Percentiles rank a stretch among this genome's conserved stretches.
Evolutionary conservation across 805 yeast species (phyloP).

Genomic region (Wickerhamomyces bisporus): DNA sequence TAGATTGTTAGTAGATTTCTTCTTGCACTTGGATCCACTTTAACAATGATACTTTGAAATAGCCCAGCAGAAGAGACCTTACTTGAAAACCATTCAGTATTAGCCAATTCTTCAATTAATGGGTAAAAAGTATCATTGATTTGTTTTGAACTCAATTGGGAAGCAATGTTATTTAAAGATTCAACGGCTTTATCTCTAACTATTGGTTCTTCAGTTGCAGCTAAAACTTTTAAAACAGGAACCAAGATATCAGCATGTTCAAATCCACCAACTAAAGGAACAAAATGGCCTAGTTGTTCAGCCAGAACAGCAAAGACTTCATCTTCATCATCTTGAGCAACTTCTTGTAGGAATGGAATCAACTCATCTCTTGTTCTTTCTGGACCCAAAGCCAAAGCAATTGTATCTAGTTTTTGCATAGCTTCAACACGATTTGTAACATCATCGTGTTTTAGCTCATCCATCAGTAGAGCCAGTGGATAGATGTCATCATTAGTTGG

Average conservation of each 20-base stretch:
- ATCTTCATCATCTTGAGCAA: slow-evolving; percentile 95
- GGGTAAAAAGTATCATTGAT: slow-evolving; percentile 65
- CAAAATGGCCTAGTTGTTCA: slow-evolving; percentile 80
- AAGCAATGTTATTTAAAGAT: slow-evolving; percentile 68
- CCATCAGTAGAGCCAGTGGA: slow-evolving; percentile 94
- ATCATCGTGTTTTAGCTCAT: slow-evolving; percentile 95
- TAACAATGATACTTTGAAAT: slow-evolving; percentile 61
- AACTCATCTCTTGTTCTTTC: slow-evolving; percentile 87
- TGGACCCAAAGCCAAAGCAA: slow-evolving; percentile 91
- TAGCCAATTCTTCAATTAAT: slow-evolving; percentile 69
- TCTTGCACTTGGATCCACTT: slow-evolving; percentile 51
- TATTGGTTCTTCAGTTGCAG: slow-evolving; percentile 92
- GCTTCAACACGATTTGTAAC: slow-evolving; percentile 90
- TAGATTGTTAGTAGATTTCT: slow-evolving; percentile 61
- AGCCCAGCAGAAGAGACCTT: slow-evolving; percentile 91
- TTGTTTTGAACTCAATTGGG: slow-evolving; percentile 57
- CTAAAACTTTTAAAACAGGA: slow-evolving; percentile 69
- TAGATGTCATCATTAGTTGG: slow-evolving; percentile 58
- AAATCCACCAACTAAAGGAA: slow-evolving; percentile 85
- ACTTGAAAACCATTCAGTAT: slow-evolving; percentile 91
- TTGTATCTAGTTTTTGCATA: slow-evolving; percentile 89
- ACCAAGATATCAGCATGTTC: slow-evolving; percentile 53
- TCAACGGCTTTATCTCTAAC: slow-evolving; percentile 93
- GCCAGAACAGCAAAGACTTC: slow-evolving; percentile 95
- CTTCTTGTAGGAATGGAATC: slow-evolving; percentile 80